These are phyloP conservation scores for Nigrospora oryzae DNA, from an alignment of 2,329 filamentous ascomycete species.

Conservation along the genomic window DNA sequence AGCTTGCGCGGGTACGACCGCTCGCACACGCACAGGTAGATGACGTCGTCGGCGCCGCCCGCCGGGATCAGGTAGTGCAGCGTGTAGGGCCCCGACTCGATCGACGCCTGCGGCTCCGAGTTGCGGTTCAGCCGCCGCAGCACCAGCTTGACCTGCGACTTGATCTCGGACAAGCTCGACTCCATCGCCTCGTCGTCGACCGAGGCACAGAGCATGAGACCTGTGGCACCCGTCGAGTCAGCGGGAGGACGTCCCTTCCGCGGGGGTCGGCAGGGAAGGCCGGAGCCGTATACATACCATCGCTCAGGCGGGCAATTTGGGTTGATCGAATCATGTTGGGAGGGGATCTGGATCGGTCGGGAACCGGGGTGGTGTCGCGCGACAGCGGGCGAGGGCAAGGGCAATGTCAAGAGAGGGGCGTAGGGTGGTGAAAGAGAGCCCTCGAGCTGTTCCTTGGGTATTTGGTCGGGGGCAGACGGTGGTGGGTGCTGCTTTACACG, in stretches of 20 bases:
- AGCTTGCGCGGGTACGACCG: slow-evolving; percentile 93
- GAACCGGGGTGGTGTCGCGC: neutral
- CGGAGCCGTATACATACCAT: slow-evolving; percentile 48
- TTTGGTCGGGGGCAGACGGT: neutral
- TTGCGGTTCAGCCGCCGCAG: slow-evolving; percentile 82
- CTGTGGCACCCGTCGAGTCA: slow-evolving; percentile 34
- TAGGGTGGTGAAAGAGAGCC: neutral
- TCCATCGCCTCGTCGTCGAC: slow-evolving; percentile 85
- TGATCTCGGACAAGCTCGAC: slow-evolving; percentile 74
- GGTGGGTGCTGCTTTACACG: neutral
- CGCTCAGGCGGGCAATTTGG: slow-evolving; percentile 77
- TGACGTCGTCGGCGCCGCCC: slow-evolving; percentile 54
- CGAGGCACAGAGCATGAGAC: slow-evolving; percentile 89
- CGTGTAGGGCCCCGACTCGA: slow-evolving; percentile 75
- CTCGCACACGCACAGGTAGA: slow-evolving; percentile 92
- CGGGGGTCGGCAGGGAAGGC: neutral
- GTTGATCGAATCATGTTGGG: slow-evolving; percentile 76
- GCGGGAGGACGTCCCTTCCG: neutral
- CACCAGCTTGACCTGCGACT: slow-evolving; percentile 83
- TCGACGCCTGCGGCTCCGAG: slow-evolving; percentile 82
- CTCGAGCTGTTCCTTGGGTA: neutral
- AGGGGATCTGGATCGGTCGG: neutral
- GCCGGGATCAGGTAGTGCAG: slow-evolving; percentile 75
- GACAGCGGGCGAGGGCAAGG: too few species aligned
- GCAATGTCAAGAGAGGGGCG: too few species aligned